A percentile compares a stretch with the other conserved stretches of the same genome.
These are phyloP conservation scores for Pseudogymnoascus pannorum DNA, from an alignment of 2,329 filamentous ascomycete genomes.

Conservation along the genomic window DNA sequence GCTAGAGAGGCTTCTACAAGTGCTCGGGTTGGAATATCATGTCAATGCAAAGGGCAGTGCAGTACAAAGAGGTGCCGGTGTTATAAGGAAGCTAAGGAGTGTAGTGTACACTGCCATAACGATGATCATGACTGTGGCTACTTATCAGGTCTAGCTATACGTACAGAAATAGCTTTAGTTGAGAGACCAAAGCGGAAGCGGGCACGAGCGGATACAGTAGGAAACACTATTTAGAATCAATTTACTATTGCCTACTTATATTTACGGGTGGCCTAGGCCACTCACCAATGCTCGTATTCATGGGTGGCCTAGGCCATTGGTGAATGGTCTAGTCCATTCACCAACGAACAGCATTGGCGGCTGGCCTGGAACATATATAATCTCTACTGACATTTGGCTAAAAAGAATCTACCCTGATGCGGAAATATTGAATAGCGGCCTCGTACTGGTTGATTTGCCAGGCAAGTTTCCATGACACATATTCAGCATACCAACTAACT, in stretches of 20 bases:
- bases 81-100: too few species aligned
- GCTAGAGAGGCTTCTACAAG: too few species aligned
- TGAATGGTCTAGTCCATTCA: background rate
- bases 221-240: background rate
- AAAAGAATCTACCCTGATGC: conserved; percentile 14
- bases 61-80: too few species aligned
- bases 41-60: too few species aligned
- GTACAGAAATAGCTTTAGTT: too few species aligned
- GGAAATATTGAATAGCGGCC: conserved; percentile 12
- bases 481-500: conserved; percentile 9
- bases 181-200: background rate
- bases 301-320: background rate
- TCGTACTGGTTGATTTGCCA: conserved; percentile 16
- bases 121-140: too few species aligned
- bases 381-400: background rate
- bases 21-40: too few species aligned
- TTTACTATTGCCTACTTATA: background rate
- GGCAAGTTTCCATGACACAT: conserved; percentile 6
- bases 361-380: background rate
- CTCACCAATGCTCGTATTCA: background rate
- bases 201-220: too few species aligned
- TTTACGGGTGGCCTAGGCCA: background rate
- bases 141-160: too few species aligned
- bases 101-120: too few species aligned
- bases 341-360: background rate